A percentile compares a stretch with the other conserved stretches of the same genome.
phyloP scores from a whole-genome alignment of 768 basidiomycete species.

The Russula sp. region DNA sequence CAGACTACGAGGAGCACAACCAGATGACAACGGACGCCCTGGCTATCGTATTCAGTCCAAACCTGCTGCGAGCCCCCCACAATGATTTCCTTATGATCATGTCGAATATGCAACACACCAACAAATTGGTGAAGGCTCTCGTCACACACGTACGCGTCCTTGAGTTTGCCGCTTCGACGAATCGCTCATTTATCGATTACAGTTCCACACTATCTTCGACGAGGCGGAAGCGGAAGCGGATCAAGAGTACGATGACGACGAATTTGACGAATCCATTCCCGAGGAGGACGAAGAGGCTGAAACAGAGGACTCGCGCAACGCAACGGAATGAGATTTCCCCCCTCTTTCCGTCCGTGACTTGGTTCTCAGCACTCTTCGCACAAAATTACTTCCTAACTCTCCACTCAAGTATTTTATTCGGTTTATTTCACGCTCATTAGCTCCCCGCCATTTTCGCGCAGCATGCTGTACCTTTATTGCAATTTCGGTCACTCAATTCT shows the following conservation, averaged over 20 bases:
- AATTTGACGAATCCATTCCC: constrained; percentile 61
- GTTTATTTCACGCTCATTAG: constrained; percentile 15
- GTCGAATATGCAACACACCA: constrained; percentile 57
- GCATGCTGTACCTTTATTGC: constrained; percentile 27
- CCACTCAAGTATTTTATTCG: constrained; percentile 11
- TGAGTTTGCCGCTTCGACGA: constrained; percentile 1
- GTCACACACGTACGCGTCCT: constrained; percentile 72
- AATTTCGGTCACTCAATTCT: constrained; percentile 21
- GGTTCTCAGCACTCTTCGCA: neutral
- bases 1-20: constrained; percentile 82
- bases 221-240: constrained; percentile 50
- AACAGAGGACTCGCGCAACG: constrained; percentile 4
- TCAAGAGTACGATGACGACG: constrained; percentile 57
- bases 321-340: constrained; percentile 3
- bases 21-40: constrained; percentile 87
- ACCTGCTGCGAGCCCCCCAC: constrained; percentile 70
- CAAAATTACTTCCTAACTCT: constrained; percentile 7
- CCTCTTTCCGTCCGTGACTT: neutral
- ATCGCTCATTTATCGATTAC: constrained; percentile 38
- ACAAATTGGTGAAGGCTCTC: constrained; percentile 43
- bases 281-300: constrained; percentile 60
- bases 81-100: constrained; percentile 76
- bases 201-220: constrained; percentile 63
- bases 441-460: constrained; percentile 6
- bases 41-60: constrained; percentile 84